phyloP scores from a whole-genome alignment of 2,329 filamentous ascomycete genomes.

The Diaporthe destruens region DNA sequence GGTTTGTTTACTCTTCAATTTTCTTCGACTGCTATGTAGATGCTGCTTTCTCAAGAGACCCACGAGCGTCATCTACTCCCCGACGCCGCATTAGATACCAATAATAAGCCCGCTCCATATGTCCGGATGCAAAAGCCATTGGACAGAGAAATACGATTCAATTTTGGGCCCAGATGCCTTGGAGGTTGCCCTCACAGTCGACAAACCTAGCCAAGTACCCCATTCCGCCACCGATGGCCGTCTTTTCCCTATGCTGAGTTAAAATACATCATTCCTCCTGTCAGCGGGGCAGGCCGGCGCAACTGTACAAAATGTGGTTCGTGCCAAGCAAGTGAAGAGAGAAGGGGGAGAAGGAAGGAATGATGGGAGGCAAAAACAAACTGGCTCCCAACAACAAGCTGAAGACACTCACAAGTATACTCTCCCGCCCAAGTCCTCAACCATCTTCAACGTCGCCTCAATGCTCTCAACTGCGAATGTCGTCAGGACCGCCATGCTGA shows the following conservation, averaged over 20 bases:
- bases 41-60: too few species aligned
- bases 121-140: background rate
- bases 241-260: slow-evolving; percentile 50
- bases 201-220: slow-evolving; percentile 53
- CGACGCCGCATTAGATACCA: too few species aligned
- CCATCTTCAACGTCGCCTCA: slow-evolving; percentile 49
- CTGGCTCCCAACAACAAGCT: too few species aligned
- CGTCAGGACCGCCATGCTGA: slow-evolving; percentile 50
- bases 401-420: slow-evolving; percentile 50
- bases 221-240: slow-evolving; percentile 51
- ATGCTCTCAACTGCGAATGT: slow-evolving; percentile 52
- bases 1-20: too few species aligned
- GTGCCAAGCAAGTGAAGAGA: background rate
- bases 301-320: background rate
- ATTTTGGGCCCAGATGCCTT: slow-evolving; percentile 33
- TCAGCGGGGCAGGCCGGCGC: background rate
- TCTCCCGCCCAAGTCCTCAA: slow-evolving; percentile 50
- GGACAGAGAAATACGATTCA: background rate
- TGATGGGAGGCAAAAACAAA: too few species aligned
- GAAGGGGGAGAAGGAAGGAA: too few species aligned
- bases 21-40: too few species aligned
- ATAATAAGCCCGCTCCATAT: too few species aligned
- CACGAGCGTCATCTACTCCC: too few species aligned
- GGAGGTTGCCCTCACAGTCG: slow-evolving; percentile 54
- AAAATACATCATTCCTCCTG: background rate